A percentile compares a stretch with the other conserved stretches of the same genome.
Evolutionary conservation across 768 basidiomycete genomes (phyloP).

Genomic region (Tricholoma sp.): DNA sequence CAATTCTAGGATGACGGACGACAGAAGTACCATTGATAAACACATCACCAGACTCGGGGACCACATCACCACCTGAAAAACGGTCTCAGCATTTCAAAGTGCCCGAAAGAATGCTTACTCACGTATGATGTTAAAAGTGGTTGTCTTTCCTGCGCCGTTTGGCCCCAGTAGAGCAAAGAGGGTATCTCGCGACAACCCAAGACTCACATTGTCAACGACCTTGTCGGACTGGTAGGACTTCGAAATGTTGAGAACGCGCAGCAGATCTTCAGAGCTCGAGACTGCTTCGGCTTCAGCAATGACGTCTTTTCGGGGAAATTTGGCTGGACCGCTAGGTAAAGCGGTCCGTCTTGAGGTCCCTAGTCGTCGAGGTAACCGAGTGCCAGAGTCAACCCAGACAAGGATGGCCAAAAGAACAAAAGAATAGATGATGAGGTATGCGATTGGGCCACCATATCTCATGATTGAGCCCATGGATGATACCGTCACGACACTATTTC

Average conservation of each 20-base stretch:
- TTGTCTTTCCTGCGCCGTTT: slow-evolving; percentile 82
- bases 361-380: slow-evolving; percentile 38
- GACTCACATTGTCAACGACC: slow-evolving; percentile 71
- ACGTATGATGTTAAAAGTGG: slow-evolving; percentile 79
- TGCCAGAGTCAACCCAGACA: slow-evolving; percentile 70
- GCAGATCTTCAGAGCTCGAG: slow-evolving; percentile 43
- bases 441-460: slow-evolving; percentile 69
- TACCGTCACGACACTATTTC: slow-evolving; percentile 39
- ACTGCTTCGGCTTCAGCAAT: slow-evolving; percentile 46
- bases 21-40: slow-evolving; percentile 64
- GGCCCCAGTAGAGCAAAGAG: slow-evolving; percentile 73
- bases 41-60: slow-evolving; percentile 66
- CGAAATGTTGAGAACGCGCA: slow-evolving; percentile 58
- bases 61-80: slow-evolving; percentile 54
- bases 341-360: slow-evolving; percentile 13
- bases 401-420: slow-evolving; percentile 57
- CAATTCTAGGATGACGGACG: slow-evolving; percentile 53
- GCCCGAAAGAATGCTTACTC: slow-evolving; percentile 21
- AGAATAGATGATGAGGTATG: slow-evolving; percentile 61
- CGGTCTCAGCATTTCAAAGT: neutral
- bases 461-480: slow-evolving; percentile 47
- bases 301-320: slow-evolving; percentile 39
- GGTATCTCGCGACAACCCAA: slow-evolving; percentile 57
- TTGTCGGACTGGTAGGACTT: slow-evolving; percentile 52
- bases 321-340: slow-evolving; percentile 6